Conservation (phyloP, 345 rosid species). For the Boechera retrofracta region DNA sequence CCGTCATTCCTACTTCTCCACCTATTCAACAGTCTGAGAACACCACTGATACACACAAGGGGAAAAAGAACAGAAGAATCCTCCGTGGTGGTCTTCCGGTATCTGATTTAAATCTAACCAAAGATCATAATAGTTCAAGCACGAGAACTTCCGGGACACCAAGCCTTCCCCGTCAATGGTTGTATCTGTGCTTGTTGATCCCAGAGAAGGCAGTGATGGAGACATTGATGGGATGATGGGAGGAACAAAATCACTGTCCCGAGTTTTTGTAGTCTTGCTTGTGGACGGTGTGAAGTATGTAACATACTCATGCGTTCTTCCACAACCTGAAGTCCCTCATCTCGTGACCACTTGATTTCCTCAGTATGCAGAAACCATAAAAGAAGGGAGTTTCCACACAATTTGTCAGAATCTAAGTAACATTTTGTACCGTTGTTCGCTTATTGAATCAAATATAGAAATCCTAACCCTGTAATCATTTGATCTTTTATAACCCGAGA, state of each 20-base stretch:
- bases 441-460: conserved; percentile 3
- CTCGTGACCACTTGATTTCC: conserved; percentile 51
- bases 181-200: conserved; percentile 88
- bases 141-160: conserved; percentile 16
- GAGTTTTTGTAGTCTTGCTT: conserved; percentile 80
- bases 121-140: conserved; percentile 47
- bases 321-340: conserved; percentile 57
- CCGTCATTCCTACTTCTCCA: conserved; percentile 66
- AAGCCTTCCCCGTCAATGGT: conserved; percentile 54
- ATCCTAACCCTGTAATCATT: background rate
- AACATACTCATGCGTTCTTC: conserved; percentile 89
- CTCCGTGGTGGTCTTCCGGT: conserved; percentile 54
- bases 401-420: conserved; percentile 6
- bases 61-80: conserved; percentile 69
- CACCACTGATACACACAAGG: conserved; percentile 47
- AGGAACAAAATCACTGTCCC: conserved; percentile 62
- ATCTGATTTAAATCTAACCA: conserved; percentile 53
- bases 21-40: conserved; percentile 52
- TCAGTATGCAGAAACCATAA: conserved; percentile 20
- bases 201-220: conserved; percentile 61
- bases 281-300: conserved; percentile 79
- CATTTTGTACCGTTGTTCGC: background rate
- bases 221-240: conserved; percentile 62
- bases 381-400: conserved; percentile 7
- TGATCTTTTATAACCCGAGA: background rate